Conservation (phyloP, 2,329 filamentous ascomycete species). For the Macrophomina tecta region DNA sequence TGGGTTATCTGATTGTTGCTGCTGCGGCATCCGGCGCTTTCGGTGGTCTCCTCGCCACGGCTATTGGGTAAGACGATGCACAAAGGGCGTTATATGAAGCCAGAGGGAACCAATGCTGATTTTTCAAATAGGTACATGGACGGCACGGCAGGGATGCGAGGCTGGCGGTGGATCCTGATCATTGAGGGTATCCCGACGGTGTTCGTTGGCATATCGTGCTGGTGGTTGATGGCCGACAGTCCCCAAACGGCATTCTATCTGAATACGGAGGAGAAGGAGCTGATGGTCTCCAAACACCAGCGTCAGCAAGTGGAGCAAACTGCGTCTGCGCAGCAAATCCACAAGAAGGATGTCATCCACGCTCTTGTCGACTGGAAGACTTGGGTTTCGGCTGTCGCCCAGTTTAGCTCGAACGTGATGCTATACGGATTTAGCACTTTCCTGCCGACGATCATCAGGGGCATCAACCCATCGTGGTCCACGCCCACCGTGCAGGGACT, state of each 20-base stretch:
- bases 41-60: slow-evolving; percentile 75
- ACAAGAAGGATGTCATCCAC: slow-evolving; percentile 68
- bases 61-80: slow-evolving; percentile 37
- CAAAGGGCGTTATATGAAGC: background rate
- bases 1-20: slow-evolving; percentile 75
- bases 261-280: slow-evolving; percentile 62
- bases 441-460: slow-evolving; percentile 77
- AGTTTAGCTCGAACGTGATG: slow-evolving; percentile 78
- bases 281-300: slow-evolving; percentile 58
- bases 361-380: slow-evolving; percentile 79
- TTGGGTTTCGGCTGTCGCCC: slow-evolving; percentile 70
- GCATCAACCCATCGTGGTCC: slow-evolving; percentile 66
- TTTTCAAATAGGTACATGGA: slow-evolving; percentile 42
- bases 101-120: no score
- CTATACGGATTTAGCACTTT: slow-evolving; percentile 81
- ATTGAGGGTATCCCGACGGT: slow-evolving; percentile 12
- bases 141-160: slow-evolving; percentile 17
- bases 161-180: slow-evolving; percentile 22
- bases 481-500: slow-evolving; percentile 73
- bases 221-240: slow-evolving; percentile 68
- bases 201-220: slow-evolving; percentile 61
- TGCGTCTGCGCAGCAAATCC: slow-evolving; percentile 59
- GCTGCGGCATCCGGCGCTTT: slow-evolving; percentile 74
- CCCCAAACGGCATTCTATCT: slow-evolving; percentile 70
- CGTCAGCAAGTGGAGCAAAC: slow-evolving; percentile 57